Conservation (phyloP, 2,329 filamentous ascomycete genomes). For the Fusarium goolgardi region DNA sequence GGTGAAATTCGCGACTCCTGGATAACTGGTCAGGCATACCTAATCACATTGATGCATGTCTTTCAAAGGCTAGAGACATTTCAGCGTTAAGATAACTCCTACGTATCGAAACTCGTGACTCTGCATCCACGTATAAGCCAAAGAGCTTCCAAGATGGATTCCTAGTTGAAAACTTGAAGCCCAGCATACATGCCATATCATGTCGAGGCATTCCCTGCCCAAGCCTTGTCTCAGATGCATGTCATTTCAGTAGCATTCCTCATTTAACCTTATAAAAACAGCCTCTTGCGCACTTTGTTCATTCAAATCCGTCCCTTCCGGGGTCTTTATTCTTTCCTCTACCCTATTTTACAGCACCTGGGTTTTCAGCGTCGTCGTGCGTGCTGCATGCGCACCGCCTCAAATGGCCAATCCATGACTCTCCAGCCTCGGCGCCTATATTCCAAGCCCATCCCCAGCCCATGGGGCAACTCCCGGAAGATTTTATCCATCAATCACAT, state of each 20-base stretch:
- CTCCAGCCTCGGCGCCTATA: constrained; percentile 2
- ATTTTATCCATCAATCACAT: constrained; percentile 42
- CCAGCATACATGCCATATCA: constrained; percentile 12
- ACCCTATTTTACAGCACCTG: constrained; percentile 36
- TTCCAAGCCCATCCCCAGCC: constrained; percentile 15
- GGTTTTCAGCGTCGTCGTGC: constrained; percentile 27
- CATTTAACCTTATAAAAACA: constrained; percentile 13
- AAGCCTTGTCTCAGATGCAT: constrained; percentile 25
- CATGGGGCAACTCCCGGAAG: constrained; percentile 15
- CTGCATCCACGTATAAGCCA: not conserved
- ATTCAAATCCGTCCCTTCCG: constrained; percentile 33
- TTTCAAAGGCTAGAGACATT: not conserved
- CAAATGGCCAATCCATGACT: constrained; percentile 11
- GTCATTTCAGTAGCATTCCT: constrained; percentile 38
- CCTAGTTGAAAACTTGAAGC: not conserved
- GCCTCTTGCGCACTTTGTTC: constrained; percentile 16
- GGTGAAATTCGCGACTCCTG: not conserved
- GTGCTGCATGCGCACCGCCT: constrained; percentile 27
- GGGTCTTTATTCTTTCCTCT: constrained; percentile 38
- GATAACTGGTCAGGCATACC: not conserved
- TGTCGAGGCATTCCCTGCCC: not conserved
- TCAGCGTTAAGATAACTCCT: not conserved
- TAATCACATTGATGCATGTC: not conserved
- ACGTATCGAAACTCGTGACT: constrained; percentile 13
- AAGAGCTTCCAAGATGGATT: constrained; percentile 21